These are phyloP conservation scores for Colletotrichum chlorophyti DNA, from an alignment of 2,329 filamentous ascomycete genomes.

Conservation along the genomic window DNA sequence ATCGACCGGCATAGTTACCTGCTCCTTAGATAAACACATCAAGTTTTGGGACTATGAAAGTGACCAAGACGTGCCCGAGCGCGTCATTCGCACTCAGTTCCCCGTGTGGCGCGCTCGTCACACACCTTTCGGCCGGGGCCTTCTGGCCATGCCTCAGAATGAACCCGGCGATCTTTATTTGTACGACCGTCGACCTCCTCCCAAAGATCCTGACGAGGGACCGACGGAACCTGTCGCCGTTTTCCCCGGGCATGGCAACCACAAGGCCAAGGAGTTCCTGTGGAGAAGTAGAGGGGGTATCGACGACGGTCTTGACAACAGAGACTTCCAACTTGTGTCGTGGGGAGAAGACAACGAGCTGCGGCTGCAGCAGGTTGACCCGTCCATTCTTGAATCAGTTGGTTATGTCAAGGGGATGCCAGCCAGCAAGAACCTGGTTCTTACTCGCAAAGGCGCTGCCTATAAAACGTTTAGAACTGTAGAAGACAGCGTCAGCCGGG, in stretches of 20 bases:
- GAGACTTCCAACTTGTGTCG: slow-evolving; percentile 91
- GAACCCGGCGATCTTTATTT: slow-evolving; percentile 85
- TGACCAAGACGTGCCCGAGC: slow-evolving; percentile 70
- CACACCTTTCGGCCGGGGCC: slow-evolving; percentile 85
- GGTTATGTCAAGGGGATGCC: slow-evolving; percentile 75
- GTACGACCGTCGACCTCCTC: slow-evolving; percentile 70
- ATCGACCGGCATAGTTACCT: slow-evolving; percentile 78
- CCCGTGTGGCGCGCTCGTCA: slow-evolving; percentile 92
- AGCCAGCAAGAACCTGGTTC: slow-evolving; percentile 68
- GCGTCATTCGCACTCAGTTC: slow-evolving; percentile 81
- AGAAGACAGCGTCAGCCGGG: slow-evolving; percentile 62
- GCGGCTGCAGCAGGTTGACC: slow-evolving; percentile 76
- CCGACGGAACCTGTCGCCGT: slow-evolving; percentile 58
- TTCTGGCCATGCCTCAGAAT: slow-evolving; percentile 91
- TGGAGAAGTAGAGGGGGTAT: slow-evolving; percentile 81
- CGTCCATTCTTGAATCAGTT: slow-evolving; percentile 69
- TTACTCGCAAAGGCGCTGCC: slow-evolving; percentile 82
- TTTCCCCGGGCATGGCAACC: slow-evolving; percentile 67
- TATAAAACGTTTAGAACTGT: slow-evolving; percentile 87
- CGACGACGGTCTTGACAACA: slow-evolving; percentile 75
- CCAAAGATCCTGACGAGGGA: slow-evolving; percentile 51
- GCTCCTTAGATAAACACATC: slow-evolving; percentile 89
- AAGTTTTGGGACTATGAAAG: slow-evolving; percentile 87
- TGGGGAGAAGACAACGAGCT: slow-evolving; percentile 90
- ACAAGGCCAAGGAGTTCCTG: slow-evolving; percentile 88